phyloP scores from a whole-genome alignment of 371 early-diverging fungal genomes.

The Actinomortierella wolfii region DNA sequence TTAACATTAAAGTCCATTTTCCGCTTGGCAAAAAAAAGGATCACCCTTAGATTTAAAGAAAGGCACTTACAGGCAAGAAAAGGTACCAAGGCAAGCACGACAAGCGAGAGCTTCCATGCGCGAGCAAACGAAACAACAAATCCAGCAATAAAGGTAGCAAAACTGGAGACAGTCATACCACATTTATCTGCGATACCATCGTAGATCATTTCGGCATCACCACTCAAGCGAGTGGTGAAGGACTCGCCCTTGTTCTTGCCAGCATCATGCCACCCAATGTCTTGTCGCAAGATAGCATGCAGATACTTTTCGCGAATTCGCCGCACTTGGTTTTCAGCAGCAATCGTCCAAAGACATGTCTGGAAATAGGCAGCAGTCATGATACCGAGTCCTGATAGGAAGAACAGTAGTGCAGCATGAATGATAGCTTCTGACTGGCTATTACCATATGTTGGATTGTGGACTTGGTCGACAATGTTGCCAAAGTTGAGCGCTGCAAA shows the following conservation, averaged over 20 bases:
- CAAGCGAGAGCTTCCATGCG: slow-evolving; percentile 73
- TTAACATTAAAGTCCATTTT: too few relatives aligned
- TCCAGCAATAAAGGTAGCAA: slow-evolving; percentile 64
- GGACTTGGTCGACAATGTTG: slow-evolving; percentile 11
- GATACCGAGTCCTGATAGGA: slow-evolving; percentile 12
- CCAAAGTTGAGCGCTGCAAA: slow-evolving; percentile 15
- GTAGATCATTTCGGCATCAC: slow-evolving; percentile 58
- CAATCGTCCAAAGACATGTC: slow-evolving; percentile 22
- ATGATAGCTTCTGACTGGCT: neutral
- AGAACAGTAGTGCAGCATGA: slow-evolving; percentile 6
- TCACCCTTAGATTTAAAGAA: too few relatives aligned
- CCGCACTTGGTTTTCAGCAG: slow-evolving; percentile 29
- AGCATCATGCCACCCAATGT: slow-evolving; percentile 73
- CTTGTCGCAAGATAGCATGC: slow-evolving; percentile 66
- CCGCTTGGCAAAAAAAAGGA: too few relatives aligned
- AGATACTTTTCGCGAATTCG: slow-evolving; percentile 58
- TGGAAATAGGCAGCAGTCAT: slow-evolving; percentile 23
- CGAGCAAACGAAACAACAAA: slow-evolving; percentile 69
- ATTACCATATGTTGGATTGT: neutral
- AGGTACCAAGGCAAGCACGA: slow-evolving; percentile 62
- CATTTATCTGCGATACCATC: slow-evolving; percentile 74
- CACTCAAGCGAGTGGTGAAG: slow-evolving; percentile 64
- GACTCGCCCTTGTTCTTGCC: slow-evolving; percentile 55
- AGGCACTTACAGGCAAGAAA: slow-evolving; percentile 42
- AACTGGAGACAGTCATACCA: slow-evolving; percentile 58